Conservation (phyloP, 2,329 filamentous ascomycete genomes). For the Monosporascus sp. region DNA sequence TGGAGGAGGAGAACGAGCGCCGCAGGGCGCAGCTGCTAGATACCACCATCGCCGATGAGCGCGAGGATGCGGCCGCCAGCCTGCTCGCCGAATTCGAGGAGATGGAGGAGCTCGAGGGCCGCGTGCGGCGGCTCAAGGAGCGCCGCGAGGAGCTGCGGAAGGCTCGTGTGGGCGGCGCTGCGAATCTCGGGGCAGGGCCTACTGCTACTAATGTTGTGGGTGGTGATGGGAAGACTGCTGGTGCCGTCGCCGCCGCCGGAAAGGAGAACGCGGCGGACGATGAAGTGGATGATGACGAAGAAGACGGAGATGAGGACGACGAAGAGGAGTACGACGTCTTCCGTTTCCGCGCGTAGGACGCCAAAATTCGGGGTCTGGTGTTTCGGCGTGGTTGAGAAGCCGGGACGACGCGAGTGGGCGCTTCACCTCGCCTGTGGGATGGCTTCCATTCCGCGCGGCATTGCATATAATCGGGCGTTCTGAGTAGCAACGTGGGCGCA, state of each 20-base stretch:
- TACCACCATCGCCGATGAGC: conserved; percentile 56
- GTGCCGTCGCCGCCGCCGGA: neutral
- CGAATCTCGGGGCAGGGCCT: neutral
- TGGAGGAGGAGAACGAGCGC: conserved; percentile 44
- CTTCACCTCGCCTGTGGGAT: no score
- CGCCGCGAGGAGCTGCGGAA: conserved; percentile 61
- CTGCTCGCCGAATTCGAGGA: conserved; percentile 76
- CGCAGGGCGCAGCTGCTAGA: conserved; percentile 47
- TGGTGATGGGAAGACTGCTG: neutral
- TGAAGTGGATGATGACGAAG: neutral
- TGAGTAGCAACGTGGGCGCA: no score
- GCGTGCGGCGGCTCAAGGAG: conserved; percentile 63
- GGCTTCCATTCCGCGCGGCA: no score
- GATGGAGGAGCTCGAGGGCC: conserved; percentile 72
- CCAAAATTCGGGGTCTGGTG: neutral
- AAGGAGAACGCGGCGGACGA: neutral
- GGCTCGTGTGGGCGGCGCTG: conserved; percentile 3
- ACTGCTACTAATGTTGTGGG: neutral
- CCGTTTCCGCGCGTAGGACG: neutral
- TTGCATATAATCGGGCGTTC: no score
- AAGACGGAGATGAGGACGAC: neutral
- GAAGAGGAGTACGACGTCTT: neutral
- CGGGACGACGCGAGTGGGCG: no score
- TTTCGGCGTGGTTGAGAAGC: no score
- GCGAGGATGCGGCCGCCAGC: conserved; percentile 68